A percentile compares a stretch with the other conserved stretches of the same genome.
Evolutionary conservation across 768 basidiomycete species (phyloP).

Genomic region (Lentinula edodes): DNA sequence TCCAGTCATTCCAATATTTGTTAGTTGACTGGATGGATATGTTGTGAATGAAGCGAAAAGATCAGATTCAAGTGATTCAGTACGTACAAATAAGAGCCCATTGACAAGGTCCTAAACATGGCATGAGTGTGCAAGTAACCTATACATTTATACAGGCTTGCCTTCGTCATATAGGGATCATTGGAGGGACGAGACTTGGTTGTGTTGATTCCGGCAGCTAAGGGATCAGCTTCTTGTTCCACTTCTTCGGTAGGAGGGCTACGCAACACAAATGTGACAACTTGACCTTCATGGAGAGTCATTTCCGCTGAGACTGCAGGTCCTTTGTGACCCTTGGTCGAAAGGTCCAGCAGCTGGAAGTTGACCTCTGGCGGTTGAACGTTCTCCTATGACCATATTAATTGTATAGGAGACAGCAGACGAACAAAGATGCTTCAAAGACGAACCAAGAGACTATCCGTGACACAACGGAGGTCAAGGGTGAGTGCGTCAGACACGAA

Average conservation of each 20-base stretch:
- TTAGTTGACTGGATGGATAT: constrained; percentile 52
- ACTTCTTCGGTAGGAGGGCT: constrained; percentile 40
- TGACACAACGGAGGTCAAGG: constrained; percentile 75
- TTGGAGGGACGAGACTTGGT: constrained; percentile 42
- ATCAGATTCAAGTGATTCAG: neutral
- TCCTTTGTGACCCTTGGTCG: constrained; percentile 71
- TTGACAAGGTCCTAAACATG: constrained; percentile 46
- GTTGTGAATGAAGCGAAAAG: neutral
- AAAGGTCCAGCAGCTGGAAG: constrained; percentile 59
- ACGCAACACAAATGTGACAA: constrained; percentile 83
- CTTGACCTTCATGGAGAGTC: constrained; percentile 75
- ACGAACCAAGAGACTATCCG: constrained; percentile 42
- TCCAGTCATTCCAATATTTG: constrained; percentile 85
- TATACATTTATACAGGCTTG: constrained; percentile 14
- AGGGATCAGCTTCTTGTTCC: neutral
- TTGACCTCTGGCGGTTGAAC: constrained; percentile 47
- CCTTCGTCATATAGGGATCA: constrained; percentile 72
- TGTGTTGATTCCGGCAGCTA: constrained; percentile 19
- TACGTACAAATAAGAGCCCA: constrained; percentile 49
- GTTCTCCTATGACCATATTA: constrained; percentile 25
- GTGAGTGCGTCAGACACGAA: constrained; percentile 55
- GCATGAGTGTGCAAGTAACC: neutral
- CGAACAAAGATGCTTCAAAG: neutral
- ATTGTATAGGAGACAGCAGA: neutral
- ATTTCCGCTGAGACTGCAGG: constrained; percentile 54